Percentiles rank a stretch among this genome's conserved stretches.
phyloP scores from a whole-genome alignment of 2,329 filamentous ascomycete genomes.

The Trichoderma sp. region DNA sequence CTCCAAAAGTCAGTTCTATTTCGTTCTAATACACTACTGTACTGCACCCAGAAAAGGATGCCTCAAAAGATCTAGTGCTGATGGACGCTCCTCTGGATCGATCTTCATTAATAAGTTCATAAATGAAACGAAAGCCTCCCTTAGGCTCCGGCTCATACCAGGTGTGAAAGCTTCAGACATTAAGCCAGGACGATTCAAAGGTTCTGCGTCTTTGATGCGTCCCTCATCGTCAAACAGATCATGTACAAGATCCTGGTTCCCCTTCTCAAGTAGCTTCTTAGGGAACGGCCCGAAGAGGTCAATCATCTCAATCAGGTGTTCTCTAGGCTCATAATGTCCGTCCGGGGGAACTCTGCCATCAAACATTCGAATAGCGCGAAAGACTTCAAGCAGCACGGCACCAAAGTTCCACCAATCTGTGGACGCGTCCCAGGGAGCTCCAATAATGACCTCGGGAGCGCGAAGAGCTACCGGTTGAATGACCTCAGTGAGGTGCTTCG shows the following conservation, averaged over 20 bases:
- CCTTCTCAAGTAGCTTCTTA: neutral
- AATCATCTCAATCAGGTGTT: neutral
- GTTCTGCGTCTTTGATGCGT: neutral
- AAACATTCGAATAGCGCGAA: neutral
- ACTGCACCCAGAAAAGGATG: neutral
- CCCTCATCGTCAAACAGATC: neutral
- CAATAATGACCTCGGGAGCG: neutral
- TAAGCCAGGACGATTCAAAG: neutral
- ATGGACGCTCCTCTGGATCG: neutral
- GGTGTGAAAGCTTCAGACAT: neutral
- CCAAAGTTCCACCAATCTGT: neutral
- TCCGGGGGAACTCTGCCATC: neutral
- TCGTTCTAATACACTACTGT: neutral
- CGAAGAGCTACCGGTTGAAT: conserved; percentile 3
- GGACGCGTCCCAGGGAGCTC: neutral
- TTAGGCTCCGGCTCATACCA: neutral
- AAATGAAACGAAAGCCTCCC: neutral
- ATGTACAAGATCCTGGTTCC: neutral
- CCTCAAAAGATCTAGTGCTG: neutral
- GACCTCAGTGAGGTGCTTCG: neutral
- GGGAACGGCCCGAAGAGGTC: neutral
- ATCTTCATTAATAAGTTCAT: conserved; percentile 1
- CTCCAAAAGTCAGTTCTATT: neutral
- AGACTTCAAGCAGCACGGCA: neutral
- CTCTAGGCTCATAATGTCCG: neutral